phyloP scores from a whole-genome alignment of 2,329 filamentous ascomycete species.

The Clonostachys solani region DNA sequence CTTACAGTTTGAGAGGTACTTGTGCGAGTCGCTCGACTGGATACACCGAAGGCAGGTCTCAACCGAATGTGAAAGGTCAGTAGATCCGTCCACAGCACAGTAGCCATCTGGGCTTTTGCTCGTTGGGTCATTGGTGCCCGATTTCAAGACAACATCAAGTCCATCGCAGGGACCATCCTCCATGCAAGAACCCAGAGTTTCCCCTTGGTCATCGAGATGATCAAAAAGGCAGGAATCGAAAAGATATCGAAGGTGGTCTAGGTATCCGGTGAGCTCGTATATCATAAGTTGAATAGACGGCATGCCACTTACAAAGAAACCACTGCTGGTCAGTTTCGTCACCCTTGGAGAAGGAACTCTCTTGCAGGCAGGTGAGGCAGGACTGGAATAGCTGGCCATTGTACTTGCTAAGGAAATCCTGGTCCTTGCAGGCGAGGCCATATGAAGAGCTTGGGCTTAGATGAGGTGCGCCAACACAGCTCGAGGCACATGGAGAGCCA shows the following conservation, averaged over 20 bases:
- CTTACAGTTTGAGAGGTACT: constrained; percentile 47
- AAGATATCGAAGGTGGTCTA: constrained; percentile 50
- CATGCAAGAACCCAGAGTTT: constrained; percentile 39
- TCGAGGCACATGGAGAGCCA: constrained; percentile 47
- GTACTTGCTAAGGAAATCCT: constrained; percentile 28
- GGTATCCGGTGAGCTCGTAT: background rate
- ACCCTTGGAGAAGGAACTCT: constrained; percentile 40
- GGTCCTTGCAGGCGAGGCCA: constrained; percentile 37
- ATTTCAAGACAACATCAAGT: constrained; percentile 32
- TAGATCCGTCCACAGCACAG: constrained; percentile 34
- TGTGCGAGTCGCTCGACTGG: constrained; percentile 29
- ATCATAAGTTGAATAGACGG: background rate
- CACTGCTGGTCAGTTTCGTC: constrained; percentile 48
- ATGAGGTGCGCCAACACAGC: constrained; percentile 25
- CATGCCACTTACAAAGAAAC: constrained; percentile 46
- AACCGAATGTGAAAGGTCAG: constrained; percentile 23
- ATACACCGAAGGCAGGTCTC: constrained; percentile 41
- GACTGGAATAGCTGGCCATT: constrained; percentile 39
- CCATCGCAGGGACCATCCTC: constrained; percentile 46
- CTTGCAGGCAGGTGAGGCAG: constrained; percentile 49
- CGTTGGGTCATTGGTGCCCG: constrained; percentile 28
- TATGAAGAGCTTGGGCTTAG: constrained; percentile 7
- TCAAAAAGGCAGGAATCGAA: constrained; percentile 49
- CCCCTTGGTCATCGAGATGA: constrained; percentile 40
- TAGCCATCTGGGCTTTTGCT: constrained; percentile 35